Conservation (phyloP, 106 monocot species). For the Phalaenopsis equestris region DNA sequence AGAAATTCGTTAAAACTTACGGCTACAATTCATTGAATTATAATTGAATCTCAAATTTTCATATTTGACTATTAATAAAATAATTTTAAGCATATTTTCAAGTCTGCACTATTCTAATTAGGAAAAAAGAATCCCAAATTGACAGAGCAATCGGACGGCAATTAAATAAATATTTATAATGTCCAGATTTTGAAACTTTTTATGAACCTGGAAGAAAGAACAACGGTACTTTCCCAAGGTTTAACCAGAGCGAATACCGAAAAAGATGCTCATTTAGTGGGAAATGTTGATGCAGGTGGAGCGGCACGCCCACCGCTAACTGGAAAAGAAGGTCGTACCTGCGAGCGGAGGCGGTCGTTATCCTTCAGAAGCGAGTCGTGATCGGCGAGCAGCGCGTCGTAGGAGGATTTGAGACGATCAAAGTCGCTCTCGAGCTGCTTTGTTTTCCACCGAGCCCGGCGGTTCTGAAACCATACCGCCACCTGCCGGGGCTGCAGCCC, state of each 20-base stretch:
- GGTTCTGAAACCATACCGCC: constrained; percentile 75
- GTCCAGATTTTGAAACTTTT: too few species aligned
- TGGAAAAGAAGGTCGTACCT: not conserved
- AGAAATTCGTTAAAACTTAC: too few species aligned
- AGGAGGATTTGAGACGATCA: constrained; percentile 61
- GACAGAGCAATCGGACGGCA: too few species aligned
- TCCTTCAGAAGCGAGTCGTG: constrained; percentile 46
- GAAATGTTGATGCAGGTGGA: not conserved
- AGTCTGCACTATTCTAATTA: too few species aligned
- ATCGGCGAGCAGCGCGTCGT: constrained; percentile 58
- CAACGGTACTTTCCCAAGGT: too few species aligned
- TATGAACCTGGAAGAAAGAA: too few species aligned
- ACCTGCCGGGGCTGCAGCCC: constrained; percentile 80
- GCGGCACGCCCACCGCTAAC: not conserved
- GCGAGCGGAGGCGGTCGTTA: constrained; percentile 45
- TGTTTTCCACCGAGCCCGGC: constrained; percentile 63
- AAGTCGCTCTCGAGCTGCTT: constrained; percentile 73
- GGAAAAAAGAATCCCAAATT: too few species aligned
- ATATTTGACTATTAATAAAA: too few species aligned
- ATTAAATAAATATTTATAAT: too few species aligned
- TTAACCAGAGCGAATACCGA: not conserved
- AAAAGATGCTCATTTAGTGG: not conserved
- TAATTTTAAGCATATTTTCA: too few species aligned
- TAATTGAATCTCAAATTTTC: too few species aligned
- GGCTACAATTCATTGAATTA: too few species aligned